phyloP scores from a whole-genome alignment of 2,329 filamentous ascomycete genomes.

The Aspergillus sp. region DNA sequence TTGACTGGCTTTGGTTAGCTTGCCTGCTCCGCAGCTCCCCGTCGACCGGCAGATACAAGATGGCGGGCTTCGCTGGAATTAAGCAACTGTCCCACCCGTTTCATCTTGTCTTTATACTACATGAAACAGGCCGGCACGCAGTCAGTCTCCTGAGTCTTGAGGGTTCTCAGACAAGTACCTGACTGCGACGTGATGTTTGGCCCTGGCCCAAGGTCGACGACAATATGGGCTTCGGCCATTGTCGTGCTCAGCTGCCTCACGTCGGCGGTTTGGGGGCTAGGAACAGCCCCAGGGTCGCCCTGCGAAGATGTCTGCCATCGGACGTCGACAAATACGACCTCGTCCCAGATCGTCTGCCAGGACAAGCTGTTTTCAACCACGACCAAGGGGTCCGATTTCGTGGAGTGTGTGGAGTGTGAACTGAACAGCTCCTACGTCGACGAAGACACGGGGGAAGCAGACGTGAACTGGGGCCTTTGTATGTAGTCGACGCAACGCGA shows the following conservation, averaged over 20 bases:
- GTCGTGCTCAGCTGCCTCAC: conserved; percentile 13
- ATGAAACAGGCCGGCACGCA: too few species aligned
- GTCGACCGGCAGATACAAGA: too few species aligned
- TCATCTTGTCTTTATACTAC: too few species aligned
- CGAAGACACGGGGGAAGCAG: conserved; percentile 26
- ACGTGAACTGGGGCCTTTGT: conserved; percentile 40
- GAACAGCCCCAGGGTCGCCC: conserved; percentile 30
- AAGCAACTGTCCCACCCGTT: too few species aligned
- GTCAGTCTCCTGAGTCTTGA: neutral
- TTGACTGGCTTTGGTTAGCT: conserved; percentile 1
- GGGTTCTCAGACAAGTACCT: conserved; percentile 10
- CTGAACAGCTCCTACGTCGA: conserved; percentile 31
- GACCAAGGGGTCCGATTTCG: conserved; percentile 25
- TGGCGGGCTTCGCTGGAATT: too few species aligned
- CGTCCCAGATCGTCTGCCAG: conserved; percentile 32
- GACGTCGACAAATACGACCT: conserved; percentile 28
- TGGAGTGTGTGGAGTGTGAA: conserved; percentile 34
- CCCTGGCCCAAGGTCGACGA: conserved; percentile 6
- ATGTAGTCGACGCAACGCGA: conserved; percentile 12
- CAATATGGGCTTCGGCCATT: conserved; percentile 11
- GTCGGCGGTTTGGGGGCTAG: conserved; percentile 17
- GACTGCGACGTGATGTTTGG: conserved; percentile 7
- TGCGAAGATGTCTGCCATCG: conserved; percentile 25
- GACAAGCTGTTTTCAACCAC: conserved; percentile 29
- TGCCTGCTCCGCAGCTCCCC: neutral